phyloP scores from a whole-genome alignment of 768 basidiomycete species.

The Amanita jacksonii region DNA sequence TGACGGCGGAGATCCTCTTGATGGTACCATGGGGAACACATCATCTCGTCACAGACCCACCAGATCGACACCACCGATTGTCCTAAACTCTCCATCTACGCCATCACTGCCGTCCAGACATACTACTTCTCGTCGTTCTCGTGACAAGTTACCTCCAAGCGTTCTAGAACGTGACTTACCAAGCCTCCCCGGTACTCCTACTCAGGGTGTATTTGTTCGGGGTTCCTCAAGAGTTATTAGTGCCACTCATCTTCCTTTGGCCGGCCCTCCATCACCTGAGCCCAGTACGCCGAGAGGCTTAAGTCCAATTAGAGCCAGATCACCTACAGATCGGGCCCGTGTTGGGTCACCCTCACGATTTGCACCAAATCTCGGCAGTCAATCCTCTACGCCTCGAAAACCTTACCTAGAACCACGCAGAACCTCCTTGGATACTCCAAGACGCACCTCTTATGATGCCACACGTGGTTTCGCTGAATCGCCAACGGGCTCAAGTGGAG shows the following conservation, averaged over 20 bases:
- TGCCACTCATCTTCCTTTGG: constrained; percentile 28
- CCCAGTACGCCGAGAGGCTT: constrained; percentile 25
- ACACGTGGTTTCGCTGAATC: neutral
- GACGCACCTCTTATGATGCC: constrained; percentile 6
- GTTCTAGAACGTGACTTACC: constrained; percentile 24
- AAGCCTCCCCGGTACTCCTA: constrained; percentile 40
- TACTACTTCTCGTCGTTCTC: constrained; percentile 17
- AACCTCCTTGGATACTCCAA: constrained; percentile 20
- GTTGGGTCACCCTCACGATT: constrained; percentile 4
- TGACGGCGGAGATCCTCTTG: constrained; percentile 8
- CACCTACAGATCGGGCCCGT: constrained; percentile 3
- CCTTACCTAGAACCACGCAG: constrained; percentile 27
- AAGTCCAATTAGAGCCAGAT: constrained; percentile 23
- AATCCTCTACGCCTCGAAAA: constrained; percentile 13
- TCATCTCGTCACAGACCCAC: constrained; percentile 20
- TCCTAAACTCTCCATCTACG: constrained; percentile 13
- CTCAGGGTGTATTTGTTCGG: constrained; percentile 25
- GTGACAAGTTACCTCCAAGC: constrained; percentile 29
- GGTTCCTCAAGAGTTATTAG: constrained; percentile 28
- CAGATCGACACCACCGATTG: constrained; percentile 23
- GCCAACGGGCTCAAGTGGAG: constrained; percentile 20
- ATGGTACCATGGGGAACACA: neutral
- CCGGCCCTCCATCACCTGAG: constrained; percentile 25
- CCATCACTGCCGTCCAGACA: constrained; percentile 15
- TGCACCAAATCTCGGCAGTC: constrained; percentile 1